Percentiles rank a stretch among this genome's conserved stretches.
Conservation (phyloP, 306 rosid genomes). For the Spatholobus suberectus region DNA sequence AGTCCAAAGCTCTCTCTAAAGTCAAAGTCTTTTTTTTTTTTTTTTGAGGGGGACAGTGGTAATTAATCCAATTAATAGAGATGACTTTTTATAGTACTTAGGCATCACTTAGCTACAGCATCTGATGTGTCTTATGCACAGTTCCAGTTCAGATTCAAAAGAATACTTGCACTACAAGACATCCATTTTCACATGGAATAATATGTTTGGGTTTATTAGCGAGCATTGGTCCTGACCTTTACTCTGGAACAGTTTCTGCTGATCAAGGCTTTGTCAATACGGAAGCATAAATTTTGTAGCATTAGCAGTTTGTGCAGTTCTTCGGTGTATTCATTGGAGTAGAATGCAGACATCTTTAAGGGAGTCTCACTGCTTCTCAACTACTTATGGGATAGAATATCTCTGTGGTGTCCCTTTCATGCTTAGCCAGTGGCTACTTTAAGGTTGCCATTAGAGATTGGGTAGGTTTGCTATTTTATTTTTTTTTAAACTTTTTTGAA, state of each 20-base stretch:
- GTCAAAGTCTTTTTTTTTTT: too few species aligned
- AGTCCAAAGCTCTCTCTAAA: too few species aligned
- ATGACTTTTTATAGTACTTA: neutral
- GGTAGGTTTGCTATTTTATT: neutral
- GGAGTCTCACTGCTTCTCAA: neutral
- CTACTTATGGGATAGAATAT: neutral
- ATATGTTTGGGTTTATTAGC: neutral
- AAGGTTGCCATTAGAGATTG: neutral
- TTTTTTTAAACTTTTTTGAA: neutral
- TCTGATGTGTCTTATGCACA: neutral
- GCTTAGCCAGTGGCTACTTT: conserved; percentile 13
- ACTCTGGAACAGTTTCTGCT: neutral
- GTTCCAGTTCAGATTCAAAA: neutral
- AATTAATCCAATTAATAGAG: neutral
- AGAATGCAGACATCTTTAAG: neutral
- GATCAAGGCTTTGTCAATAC: neutral
- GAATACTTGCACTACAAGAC: neutral
- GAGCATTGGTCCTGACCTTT: neutral
- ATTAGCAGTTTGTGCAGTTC: neutral
- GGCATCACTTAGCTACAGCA: neutral
- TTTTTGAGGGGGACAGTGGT: neutral
- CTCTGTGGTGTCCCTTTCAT: neutral
- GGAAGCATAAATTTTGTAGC: neutral
- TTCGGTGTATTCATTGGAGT: conserved; percentile 14
- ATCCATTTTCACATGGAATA: neutral